Percentiles rank a stretch among this genome's conserved stretches.
phyloP scores from a whole-genome alignment of 257 asterid species.

The Leptodermis oblonga region DNA sequence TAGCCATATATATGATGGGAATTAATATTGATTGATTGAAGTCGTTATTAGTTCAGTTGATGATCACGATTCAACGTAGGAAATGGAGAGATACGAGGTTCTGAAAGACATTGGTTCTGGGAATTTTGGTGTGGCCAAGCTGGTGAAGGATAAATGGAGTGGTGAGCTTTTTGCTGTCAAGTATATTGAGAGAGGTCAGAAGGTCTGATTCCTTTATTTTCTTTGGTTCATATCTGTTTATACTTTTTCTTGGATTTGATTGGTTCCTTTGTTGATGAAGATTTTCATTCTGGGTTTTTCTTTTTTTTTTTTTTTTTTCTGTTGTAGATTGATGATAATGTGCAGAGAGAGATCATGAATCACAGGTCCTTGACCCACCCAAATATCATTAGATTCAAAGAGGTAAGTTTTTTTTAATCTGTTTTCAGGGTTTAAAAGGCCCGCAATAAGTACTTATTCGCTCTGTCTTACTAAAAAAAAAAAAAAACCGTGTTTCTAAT shows the following conservation, averaged over 20 bases:
- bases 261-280: neutral
- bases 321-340: conserved; percentile 71
- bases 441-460: neutral
- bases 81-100: conserved; percentile 78
- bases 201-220: conserved; percentile 34
- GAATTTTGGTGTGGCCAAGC: conserved; percentile 88
- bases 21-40: neutral
- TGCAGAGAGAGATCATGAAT: conserved; percentile 77
- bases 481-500: too few relatives aligned
- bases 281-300: neutral
- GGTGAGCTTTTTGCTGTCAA: conserved; percentile 74
- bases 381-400: conserved; percentile 64
- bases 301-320: neutral
- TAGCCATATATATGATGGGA: neutral
- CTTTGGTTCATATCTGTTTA: conserved; percentile 3
- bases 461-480: too few relatives aligned
- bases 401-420: conserved; percentile 35
- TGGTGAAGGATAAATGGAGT: conserved; percentile 56
- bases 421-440: neutral
- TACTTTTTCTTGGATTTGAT: neutral
- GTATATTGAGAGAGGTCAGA: conserved; percentile 80
- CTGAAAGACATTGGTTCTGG: conserved; percentile 85
- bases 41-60: neutral
- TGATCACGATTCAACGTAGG: neutral
- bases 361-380: conserved; percentile 72